Evolutionary conservation across 352 stramenopile species (phyloP), one percentile per base, ranked within the genome.

Genomic region (Globisporangium nunn): DNA sequence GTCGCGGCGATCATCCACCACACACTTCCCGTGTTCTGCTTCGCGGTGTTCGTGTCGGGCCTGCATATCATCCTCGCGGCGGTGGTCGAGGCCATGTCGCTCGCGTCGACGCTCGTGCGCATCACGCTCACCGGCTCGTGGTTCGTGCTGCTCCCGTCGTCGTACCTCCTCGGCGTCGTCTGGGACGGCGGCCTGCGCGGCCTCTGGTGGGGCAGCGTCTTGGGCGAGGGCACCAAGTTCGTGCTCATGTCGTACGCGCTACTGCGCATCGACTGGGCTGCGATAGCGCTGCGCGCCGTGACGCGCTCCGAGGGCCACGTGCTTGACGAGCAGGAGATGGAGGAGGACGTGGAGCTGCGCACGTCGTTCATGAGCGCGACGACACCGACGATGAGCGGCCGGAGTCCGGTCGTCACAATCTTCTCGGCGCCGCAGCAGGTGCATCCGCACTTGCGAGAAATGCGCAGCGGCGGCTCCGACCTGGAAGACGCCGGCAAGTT

Each of bases 41-140:
- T 77, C 29, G 78, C 77, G 6, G 81, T 89, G 8, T 88, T 87
- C 51, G 59, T 91, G n/a, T 90, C 79, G 1, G 79, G 77, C 2
- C 64, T 89, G 29, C 81, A 92, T 63, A 74, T 92, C 30, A 87
- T 92, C 54, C 58, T 92, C 46, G 81, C 81, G 2, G 78, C 81
- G 4, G 81, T 90, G 23, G 77, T 92, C 48, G 79, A 89, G 64
- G 81, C 79, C 52, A 92, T 92, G 81, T 85, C 79, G 43, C 71
- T 88, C 4, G 79, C 79, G 5, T 81, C 77, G 28, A 88, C 75
- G 11, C 65, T 90, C n/a, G 77, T 90, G 46, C 61, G 62, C 15
- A 88, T 90, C 66, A 92, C 79, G 33, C 74, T 72, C 15, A 63
- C 72, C 2, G 79, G 79, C 15, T 90, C 79, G 15, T 92, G 81